Percentiles rank a stretch among this genome's conserved stretches.
phyloP scores from a whole-genome alignment of 2,329 filamentous ascomycete species.

The Phyllosticta citrichinensis region DNA sequence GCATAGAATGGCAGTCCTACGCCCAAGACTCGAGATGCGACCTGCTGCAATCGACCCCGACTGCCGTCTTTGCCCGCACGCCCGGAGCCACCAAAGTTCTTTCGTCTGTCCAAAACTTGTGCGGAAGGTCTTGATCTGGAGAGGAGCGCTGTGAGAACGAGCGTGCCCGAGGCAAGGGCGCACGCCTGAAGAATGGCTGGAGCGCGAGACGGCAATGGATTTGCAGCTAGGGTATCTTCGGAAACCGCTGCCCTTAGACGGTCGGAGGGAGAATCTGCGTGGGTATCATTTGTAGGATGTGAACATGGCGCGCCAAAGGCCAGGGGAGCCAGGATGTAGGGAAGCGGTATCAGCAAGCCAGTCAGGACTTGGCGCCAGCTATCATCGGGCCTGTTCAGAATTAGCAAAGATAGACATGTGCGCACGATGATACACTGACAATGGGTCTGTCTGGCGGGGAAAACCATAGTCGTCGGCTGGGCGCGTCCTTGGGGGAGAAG shows the following conservation, averaged over 20 bases:
- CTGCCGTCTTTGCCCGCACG: not conserved
- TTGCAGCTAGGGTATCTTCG: not conserved
- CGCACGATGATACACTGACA: not conserved
- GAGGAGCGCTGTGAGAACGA: slow-evolving; percentile 35
- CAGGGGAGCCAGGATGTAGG: slow-evolving; percentile 38
- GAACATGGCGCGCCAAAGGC: slow-evolving; percentile 25
- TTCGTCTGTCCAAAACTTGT: slow-evolving; percentile 27
- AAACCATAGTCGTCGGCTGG: slow-evolving; percentile 5
- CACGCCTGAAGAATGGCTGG: slow-evolving; percentile 33
- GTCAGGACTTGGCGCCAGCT: slow-evolving; percentile 39
- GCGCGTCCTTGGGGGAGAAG: not conserved
- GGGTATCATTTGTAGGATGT: not conserved
- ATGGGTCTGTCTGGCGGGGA: not conserved
- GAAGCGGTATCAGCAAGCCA: slow-evolving; percentile 40
- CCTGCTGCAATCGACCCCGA: slow-evolving; percentile 10
- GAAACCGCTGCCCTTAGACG: slow-evolving; percentile 5
- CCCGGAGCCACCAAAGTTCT: slow-evolving; percentile 16
- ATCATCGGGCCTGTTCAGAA: slow-evolving; percentile 20
- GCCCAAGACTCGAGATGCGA: slow-evolving; percentile 28
- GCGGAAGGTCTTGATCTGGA: slow-evolving; percentile 23
- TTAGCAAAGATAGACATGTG: not conserved
- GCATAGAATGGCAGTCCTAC: slow-evolving; percentile 47
- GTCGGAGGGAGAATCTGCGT: slow-evolving; percentile 5
- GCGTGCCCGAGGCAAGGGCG: slow-evolving; percentile 35
- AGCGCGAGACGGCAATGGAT: not conserved